Evolutionary conservation across 179 eudicot species (phyloP).

Genomic region (Kewa caespitosa): DNA sequence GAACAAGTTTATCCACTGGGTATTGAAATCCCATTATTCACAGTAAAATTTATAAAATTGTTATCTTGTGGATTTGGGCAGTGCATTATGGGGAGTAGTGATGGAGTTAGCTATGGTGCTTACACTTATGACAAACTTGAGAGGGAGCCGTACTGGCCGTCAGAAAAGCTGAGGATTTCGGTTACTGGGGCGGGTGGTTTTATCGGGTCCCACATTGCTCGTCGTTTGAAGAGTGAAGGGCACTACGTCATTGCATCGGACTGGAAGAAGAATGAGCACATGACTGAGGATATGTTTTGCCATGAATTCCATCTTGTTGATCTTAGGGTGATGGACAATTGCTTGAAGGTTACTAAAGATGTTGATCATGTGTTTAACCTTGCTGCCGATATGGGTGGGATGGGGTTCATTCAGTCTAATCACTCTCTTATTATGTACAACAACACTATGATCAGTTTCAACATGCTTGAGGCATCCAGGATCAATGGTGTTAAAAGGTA

Average conservation of each 20-base stretch:
- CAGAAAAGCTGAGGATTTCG: conserved; percentile 77
- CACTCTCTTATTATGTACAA: conserved; percentile 90
- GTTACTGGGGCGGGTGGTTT: conserved; percentile 95
- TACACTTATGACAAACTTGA: conserved; percentile 85
- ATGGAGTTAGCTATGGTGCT: conserved; percentile 52
- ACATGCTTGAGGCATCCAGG: conserved; percentile 93
- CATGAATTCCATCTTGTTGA: conserved; percentile 95
- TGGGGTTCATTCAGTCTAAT: conserved; percentile 96
- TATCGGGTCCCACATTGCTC: conserved; percentile 92
- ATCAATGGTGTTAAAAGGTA: conserved; percentile 82
- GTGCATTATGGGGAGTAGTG: conserved; percentile 68
- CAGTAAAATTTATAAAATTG: not conserved
- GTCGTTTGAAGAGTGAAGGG: conserved; percentile 86
- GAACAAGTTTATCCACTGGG: not conserved
- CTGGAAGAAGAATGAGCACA: conserved; percentile 98
- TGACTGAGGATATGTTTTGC: conserved; percentile 95
- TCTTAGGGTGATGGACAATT: conserved; percentile 95
- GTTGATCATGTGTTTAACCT: conserved; percentile 93
- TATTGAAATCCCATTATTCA: not conserved
- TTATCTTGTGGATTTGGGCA: not conserved
- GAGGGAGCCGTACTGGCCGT: conserved; percentile 90
- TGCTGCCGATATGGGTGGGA: conserved; percentile 99
- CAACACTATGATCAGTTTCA: conserved; percentile 93
- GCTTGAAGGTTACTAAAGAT: conserved; percentile 78
- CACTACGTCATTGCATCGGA: conserved; percentile 93